Percentiles rank a stretch among this genome's conserved stretches.
phyloP scores from a whole-genome alignment of 345 rosid species.

The Triadica sebifera region DNA sequence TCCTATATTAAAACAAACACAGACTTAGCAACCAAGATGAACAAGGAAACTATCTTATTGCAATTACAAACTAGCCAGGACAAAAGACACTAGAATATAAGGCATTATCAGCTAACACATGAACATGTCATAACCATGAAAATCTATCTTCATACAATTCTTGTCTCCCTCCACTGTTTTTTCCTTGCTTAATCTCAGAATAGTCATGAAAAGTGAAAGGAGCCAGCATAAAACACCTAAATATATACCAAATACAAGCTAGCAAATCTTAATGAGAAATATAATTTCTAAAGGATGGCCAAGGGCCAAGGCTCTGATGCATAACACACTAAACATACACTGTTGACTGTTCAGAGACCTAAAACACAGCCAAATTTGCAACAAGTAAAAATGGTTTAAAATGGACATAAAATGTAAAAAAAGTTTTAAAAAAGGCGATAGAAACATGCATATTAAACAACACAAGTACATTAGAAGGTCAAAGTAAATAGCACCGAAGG shows the following conservation, averaged over 20 bases:
- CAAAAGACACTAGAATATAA: neutral
- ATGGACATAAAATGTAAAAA: neutral
- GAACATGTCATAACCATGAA: no score
- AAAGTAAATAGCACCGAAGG: neutral
- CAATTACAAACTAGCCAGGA: neutral
- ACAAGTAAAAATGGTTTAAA: neutral
- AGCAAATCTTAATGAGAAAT: neutral
- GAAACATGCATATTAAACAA: neutral
- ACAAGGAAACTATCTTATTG: neutral
- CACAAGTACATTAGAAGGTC: neutral
- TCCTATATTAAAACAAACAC: constrained; percentile 9
- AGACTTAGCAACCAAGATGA: neutral
- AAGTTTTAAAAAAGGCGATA: neutral
- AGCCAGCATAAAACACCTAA: neutral
- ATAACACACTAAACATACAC: neutral
- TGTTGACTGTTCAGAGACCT: neutral
- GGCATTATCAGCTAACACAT: constrained; percentile 2
- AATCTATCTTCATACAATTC: neutral
- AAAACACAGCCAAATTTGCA: neutral
- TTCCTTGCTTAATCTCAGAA: neutral
- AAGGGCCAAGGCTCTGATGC: neutral
- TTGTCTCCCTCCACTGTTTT: neutral
- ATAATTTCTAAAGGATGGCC: neutral
- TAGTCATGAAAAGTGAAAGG: neutral
- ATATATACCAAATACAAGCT: neutral